These are phyloP conservation scores for Aspergillus melleus DNA, from an alignment of 2,329 filamentous ascomycete genomes.

Conservation along the genomic window DNA sequence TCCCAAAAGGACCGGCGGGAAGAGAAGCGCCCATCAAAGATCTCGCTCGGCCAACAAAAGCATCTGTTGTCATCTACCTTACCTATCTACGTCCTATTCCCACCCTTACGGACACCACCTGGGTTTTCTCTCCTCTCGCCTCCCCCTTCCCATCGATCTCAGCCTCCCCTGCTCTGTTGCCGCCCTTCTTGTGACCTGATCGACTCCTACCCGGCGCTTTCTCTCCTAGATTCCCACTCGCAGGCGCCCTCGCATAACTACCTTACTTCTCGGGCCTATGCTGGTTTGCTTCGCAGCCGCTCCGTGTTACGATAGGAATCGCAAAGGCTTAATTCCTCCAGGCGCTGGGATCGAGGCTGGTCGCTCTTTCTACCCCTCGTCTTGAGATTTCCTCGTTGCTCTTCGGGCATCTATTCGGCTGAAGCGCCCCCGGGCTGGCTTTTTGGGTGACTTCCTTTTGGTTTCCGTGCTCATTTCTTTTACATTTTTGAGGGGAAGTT, in stretches of 20 bases:
- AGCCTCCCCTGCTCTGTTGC: neutral
- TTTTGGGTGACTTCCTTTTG: conserved; percentile 3
- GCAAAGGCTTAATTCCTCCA: conserved; percentile 8
- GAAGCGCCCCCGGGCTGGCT: neutral
- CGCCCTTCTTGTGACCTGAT: neutral
- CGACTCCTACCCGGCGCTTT: conserved; percentile 3
- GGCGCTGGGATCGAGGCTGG: conserved; percentile 11
- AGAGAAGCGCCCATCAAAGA: conserved; percentile 6
- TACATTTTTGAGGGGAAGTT: neutral
- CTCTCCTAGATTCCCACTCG: conserved; percentile 1
- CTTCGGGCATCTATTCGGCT: neutral
- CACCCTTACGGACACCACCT: neutral
- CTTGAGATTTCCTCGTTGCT: neutral
- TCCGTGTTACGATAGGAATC: conserved; percentile 11
- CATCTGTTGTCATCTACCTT: conserved; percentile 10
- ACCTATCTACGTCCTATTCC: neutral
- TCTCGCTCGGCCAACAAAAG: neutral
- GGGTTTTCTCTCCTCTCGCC: neutral
- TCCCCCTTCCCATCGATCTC: neutral
- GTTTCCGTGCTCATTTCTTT: conserved; percentile 4
- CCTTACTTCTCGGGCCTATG: conserved; percentile 11
- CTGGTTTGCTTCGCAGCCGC: conserved; percentile 13
- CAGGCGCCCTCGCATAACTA: conserved; percentile 19
- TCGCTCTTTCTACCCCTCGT: conserved; percentile 9
- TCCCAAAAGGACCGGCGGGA: conserved; percentile 9